Evolutionary conservation across 208 protist genomes (phyloP), one percentile per base, ranked within the genome.

Genomic region (Perkinsela sp.): DNA sequence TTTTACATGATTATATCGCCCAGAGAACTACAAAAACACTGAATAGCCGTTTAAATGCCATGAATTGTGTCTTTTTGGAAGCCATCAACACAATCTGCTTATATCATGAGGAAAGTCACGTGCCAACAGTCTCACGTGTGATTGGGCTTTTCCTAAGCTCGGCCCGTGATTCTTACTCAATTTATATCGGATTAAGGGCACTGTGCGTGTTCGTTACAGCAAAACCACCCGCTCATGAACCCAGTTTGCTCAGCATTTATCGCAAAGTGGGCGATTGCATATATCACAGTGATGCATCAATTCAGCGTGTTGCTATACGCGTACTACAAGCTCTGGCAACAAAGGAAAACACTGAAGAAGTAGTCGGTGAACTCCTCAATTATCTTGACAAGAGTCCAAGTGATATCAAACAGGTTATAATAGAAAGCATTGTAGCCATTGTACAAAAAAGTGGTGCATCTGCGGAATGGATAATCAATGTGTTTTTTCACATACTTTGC

Each of bases 281-380:
- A 67, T 87, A 93, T 72, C 94, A 98, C 74, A 67, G 82, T 22
- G 96, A 99, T 81, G 90, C 96, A 48, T 95, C 87, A 29, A 95
- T 99, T 69, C 90, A 95, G 29, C 83, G 88, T 30, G 87, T 95
- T 69, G 95, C 96, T 28, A 78, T 99, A 1, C 92, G 97, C 74
- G 84, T 99, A 29, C 76, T 97, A 1, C 97, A 96, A 73, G 80
- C 77, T 66, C 94, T 99, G 84, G 98, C 95, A 83, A 91, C 96
- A 76, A 71, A 78, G 1, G 72, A 73, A 29, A 97, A 89, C 72
- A 76, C 81, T 31, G 79, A 83, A 30, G 78, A 90, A 67, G 96
- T 97, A 40, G 89, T 96, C 66, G 77, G 81, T 31, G 88, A 95
- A 73, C 83, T 97, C 15, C 79, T 95, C 16, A 80, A 82, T 66